Conservation (phyloP, 441 rosid genomes). For the Gossypium lobatum region DNA sequence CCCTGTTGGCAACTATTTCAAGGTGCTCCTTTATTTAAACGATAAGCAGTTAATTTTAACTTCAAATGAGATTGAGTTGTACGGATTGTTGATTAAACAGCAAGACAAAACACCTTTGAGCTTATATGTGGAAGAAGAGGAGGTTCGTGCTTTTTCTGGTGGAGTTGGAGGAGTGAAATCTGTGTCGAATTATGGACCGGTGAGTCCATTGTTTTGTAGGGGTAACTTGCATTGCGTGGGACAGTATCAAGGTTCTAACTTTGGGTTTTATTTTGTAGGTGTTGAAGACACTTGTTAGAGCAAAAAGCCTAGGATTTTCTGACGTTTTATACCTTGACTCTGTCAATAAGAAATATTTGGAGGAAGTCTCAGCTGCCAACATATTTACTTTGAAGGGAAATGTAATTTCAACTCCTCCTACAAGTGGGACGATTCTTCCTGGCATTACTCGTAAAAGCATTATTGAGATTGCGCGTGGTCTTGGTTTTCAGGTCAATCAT, state of each 20-base stretch:
- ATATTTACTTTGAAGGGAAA: constrained; percentile 69
- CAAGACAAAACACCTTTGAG: constrained; percentile 48
- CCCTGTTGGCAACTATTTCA: constrained; percentile 77
- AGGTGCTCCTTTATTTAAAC: constrained; percentile 27
- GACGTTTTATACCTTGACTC: constrained; percentile 83
- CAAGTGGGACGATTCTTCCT: constrained; percentile 67
- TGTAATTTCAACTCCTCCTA: constrained; percentile 61
- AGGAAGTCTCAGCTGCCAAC: constrained; percentile 84
- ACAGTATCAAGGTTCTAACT: not conserved
- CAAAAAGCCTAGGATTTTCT: constrained; percentile 69
- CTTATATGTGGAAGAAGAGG: constrained; percentile 55
- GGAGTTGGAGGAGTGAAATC: constrained; percentile 87
- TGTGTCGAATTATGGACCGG: constrained; percentile 73
- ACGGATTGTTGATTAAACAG: constrained; percentile 19
- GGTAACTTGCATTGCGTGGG: not conserved
- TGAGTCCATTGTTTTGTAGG: constrained; percentile 15
- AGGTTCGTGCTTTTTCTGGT: constrained; percentile 56
- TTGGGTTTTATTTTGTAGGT: constrained; percentile 29
- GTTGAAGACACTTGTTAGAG: constrained; percentile 55
- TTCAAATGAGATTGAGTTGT: not conserved
- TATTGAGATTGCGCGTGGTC: constrained; percentile 62
- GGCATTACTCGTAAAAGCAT: constrained; percentile 78
- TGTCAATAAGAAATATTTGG: constrained; percentile 47
- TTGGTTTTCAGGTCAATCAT: constrained; percentile 53
- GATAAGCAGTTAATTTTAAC: not conserved